Base-by-base conservation (phyloP, 495 filamentous ascomycete species). In the Aspergillus heteromorphus region DNA sequence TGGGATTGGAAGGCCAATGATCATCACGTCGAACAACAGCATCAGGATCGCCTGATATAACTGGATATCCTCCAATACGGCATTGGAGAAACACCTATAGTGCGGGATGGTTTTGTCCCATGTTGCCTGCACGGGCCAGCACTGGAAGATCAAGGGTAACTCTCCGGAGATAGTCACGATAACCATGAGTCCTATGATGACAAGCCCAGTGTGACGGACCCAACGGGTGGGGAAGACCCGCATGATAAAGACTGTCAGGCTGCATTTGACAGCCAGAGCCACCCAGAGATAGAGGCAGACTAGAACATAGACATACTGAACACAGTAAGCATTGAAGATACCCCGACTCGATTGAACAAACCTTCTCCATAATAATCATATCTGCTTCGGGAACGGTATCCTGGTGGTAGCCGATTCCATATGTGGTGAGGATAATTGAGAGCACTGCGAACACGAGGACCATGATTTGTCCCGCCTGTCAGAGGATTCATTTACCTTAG, bases 21-120 rank as follows among this genome's bases (percentile, higher is more conserved):
- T 78, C 66, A 71, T 73, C 47, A 80, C 58, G 57, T 82, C 80
- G 14, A 74, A 66, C 13, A 79, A 6, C 53, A 82, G 56, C 61
- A 64, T 64, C 27, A 64, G 16, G 0, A 64, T 53, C 4, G 52
- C 58, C 45, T 64, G 61, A 36, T 60, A 60, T 45, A 64, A 55
- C 10, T 30, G 20, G 10, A 64, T 53, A 2, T 21, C 52, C 13
- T 56, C 58, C 43, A 60, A 11, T n/a, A 55, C 49, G 7, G 58
- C 38, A 4, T 20, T 17, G 8, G 54, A 45, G 36, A 58, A 55
- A 23, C 61, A 64, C n/a, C 41, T 56, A 2, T 10, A 17, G 11
- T 42, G 42, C 14, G 40, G 14, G 17, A 61, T 49, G 2, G 55
- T 48, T 31, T 51, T 57, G 27, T 60, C 57, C 21, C 43, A 64